Evolutionary conservation across 2,329 filamentous ascomycete genomes (phyloP).

Genomic region (Hypoxylon sp.): DNA sequence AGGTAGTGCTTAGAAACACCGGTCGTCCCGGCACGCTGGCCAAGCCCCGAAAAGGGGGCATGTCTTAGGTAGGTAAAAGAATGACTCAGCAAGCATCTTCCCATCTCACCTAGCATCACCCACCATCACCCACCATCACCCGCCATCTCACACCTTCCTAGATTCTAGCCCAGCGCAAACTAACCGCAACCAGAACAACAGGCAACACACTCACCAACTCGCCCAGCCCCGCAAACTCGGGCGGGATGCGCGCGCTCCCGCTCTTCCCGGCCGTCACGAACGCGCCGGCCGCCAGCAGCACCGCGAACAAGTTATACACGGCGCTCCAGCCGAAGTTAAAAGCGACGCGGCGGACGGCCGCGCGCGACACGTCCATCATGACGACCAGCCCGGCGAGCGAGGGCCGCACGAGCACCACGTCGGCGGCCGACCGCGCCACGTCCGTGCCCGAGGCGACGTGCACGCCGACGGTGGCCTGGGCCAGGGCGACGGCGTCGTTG

Average conservation of each 20-base stretch:
- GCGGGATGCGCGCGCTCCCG: conserved; percentile 55
- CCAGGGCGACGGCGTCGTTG: conserved; percentile 80
- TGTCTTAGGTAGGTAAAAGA: not conserved
- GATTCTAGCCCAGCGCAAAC: conserved; percentile 57
- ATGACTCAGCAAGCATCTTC: not conserved
- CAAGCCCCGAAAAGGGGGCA: too few relatives aligned
- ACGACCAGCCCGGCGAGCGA: conserved; percentile 66
- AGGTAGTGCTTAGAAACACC: too few relatives aligned
- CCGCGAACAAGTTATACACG: conserved; percentile 76
- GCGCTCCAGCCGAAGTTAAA: conserved; percentile 79
- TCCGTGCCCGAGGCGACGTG: conserved; percentile 73
- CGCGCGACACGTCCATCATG: conserved; percentile 65
- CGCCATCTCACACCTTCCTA: too few relatives aligned
- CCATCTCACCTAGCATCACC: too few relatives aligned
- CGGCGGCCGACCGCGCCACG: conserved; percentile 73
- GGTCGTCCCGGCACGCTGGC: too few relatives aligned
- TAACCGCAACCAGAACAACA: conserved; percentile 69
- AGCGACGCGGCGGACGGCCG: conserved; percentile 61
- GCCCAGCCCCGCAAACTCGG: conserved; percentile 66
- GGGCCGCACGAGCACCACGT: conserved; percentile 74
- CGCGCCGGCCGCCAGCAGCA: conserved; percentile 74
- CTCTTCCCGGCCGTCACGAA: conserved; percentile 63
- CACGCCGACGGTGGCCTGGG: conserved; percentile 76
- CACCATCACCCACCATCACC: not conserved
- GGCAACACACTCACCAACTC: conserved; percentile 81